phyloP scores from a whole-genome alignment of 371 early-diverging fungal species.

The Chytridium lagenaria region DNA sequence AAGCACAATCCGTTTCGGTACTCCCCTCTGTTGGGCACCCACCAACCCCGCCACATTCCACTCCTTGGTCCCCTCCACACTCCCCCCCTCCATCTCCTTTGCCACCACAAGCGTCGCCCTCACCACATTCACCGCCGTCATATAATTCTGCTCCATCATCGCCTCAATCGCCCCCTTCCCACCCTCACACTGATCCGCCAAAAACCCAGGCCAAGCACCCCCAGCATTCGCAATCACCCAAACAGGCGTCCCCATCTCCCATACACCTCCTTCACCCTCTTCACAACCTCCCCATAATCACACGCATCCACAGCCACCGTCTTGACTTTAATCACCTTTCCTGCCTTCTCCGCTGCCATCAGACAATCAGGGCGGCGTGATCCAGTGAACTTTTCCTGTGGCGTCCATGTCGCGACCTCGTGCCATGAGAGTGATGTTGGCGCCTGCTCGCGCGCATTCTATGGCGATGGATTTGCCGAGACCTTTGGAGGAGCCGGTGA shows the following conservation, averaged over 20 bases:
- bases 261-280: conserved; percentile 22
- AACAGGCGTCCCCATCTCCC: conserved; percentile 22
- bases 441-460: conserved; percentile 74
- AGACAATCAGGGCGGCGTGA: neutral
- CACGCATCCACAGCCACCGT: neutral
- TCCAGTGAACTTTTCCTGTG: conserved; percentile 20
- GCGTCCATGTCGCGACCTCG: conserved; percentile 58
- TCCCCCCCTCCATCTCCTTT: neutral
- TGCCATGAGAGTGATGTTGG: conserved; percentile 89
- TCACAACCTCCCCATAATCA: conserved; percentile 16
- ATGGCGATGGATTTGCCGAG: conserved; percentile 86
- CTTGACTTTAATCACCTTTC: neutral
- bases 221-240: conserved; percentile 52
- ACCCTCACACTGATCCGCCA: conserved; percentile 41
- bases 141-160: no score
- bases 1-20: no score
- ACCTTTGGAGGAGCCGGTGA: conserved; percentile 95
- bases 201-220: conserved; percentile 35
- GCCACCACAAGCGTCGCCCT: neutral
- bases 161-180: no score
- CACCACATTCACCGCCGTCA: conserved; percentile 5
- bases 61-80: neutral
- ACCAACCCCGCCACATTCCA: neutral
- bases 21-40: neutral
- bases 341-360: neutral